Conservation (phyloP, 495 filamentous ascomycete genomes). For the Penicillium paxilli region DNA sequence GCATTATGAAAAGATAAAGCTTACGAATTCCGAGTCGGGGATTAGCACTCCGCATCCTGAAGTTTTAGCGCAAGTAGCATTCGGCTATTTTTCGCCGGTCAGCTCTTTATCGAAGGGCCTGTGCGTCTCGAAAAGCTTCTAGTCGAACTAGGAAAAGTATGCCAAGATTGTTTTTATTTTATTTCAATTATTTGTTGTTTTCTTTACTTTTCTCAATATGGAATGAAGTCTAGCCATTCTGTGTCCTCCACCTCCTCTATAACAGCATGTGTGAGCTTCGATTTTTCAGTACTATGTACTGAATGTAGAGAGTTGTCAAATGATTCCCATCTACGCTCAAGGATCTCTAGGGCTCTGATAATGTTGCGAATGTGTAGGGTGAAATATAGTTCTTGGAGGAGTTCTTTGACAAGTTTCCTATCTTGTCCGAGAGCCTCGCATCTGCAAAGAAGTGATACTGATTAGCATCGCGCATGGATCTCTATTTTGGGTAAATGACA, state of each 20-base stretch:
- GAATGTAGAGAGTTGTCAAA: neutral
- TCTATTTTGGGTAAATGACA: neutral
- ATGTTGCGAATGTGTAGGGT: constrained; percentile 15
- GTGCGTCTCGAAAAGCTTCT: neutral
- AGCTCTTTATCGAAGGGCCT: neutral
- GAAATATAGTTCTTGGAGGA: constrained; percentile 13
- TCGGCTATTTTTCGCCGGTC: neutral
- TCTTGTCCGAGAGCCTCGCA: constrained; percentile 6
- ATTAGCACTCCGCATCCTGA: neutral
- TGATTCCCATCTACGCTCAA: constrained; percentile 7
- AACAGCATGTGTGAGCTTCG: too few species aligned
- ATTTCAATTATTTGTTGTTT: neutral
- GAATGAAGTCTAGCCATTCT: constrained; percentile 11
- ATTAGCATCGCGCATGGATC: neutral
- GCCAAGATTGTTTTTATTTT: neutral
- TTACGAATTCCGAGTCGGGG: neutral
- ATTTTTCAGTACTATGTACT: too few species aligned
- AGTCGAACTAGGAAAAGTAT: neutral
- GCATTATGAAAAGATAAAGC: neutral
- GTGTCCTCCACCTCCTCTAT: neutral
- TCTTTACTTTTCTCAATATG: constrained; percentile 1
- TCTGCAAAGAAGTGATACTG: neutral
- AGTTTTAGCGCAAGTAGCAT: neutral
- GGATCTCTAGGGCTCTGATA: constrained; percentile 11
- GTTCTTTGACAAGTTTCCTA: constrained; percentile 2